Evolutionary conservation across 2,329 filamentous ascomycete genomes (phyloP), one percentile per base, ranked within the genome.

Genomic region (Leptographium lundbergii): DNA sequence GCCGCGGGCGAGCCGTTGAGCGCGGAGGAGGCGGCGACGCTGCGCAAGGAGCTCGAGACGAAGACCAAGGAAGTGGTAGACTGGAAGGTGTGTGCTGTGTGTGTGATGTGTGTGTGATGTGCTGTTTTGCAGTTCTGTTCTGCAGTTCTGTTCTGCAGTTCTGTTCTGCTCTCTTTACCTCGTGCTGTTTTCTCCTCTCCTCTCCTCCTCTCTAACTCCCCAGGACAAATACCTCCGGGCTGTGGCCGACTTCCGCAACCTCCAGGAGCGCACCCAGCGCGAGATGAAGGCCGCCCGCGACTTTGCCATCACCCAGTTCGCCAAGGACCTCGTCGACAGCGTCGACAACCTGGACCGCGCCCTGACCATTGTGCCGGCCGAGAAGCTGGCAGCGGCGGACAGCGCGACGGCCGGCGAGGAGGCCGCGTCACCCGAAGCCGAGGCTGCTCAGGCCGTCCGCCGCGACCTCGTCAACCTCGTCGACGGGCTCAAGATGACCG

Each of bases 261-360:
- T 99, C 57, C 92, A 97, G 77, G 90, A 96, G 69, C 89, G 94
- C 69, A 95, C 90, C 51, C 82, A 86, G 72, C 90, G 94, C 69
- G 94, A 99, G 66, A 86, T 95, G 71, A 89, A 94, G 74, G 75
- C 82, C 24, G 89, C 92, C 24, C 86, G 87, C 67, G 89, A 95
- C 75, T 99, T 96, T 68, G 94, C 92, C 68, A 94, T 99, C 69
- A 90, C 96, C 72, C 90, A 86, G 66, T 97, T 99, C 75, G 90
- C 92, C 69, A 88, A 90, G 73, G 94, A 99, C 74, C 85, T 99
- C 53, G 84, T 97, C 66, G 94, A 99, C 72, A 90, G 84, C 69
- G 86, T 99, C 69, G 94, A 99, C 76, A 99, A 97, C 80, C 85
- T 99, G 64, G 94, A 99, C 75, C 91, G 91, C 65, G 94, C 94